These are phyloP conservation scores for Fraxinus pennsylvanica DNA, from an alignment of 257 asterid genomes.

Conservation along the genomic window DNA sequence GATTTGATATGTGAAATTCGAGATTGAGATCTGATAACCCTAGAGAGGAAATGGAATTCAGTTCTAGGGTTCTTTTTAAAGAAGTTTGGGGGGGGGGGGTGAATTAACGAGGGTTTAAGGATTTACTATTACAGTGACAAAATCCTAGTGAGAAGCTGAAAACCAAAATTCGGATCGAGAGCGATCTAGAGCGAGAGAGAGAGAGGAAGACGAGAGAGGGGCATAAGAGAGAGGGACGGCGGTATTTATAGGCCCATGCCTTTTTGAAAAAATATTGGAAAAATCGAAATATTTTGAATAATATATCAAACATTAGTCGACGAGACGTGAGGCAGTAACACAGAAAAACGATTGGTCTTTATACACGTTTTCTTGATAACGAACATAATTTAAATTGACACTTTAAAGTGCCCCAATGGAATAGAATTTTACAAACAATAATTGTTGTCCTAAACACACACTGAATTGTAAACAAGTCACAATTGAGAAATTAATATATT, in stretches of 20 bases:
- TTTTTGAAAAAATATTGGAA: background rate
- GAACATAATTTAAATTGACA: too few relatives aligned
- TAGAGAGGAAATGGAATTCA: conserved; percentile 32
- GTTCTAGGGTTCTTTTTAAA: conserved; percentile 37
- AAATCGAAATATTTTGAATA: too few relatives aligned
- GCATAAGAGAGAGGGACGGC: background rate
- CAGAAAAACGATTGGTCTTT: too few relatives aligned
- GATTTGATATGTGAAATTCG: conserved; percentile 12
- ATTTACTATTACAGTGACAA: conserved; percentile 28
- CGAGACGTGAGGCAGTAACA: too few relatives aligned
- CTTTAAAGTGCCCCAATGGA: too few relatives aligned
- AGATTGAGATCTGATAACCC: conserved; percentile 35
- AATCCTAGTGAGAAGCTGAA: conserved; percentile 38
- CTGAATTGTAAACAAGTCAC: too few relatives aligned
- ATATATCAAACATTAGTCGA: too few relatives aligned
- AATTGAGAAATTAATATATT: too few relatives aligned
- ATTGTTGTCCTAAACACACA: too few relatives aligned
- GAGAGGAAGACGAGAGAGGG: background rate
- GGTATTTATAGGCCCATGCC: conserved; percentile 30
- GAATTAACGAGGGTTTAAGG: conserved; percentile 28
- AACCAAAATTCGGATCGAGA: conserved; percentile 30
- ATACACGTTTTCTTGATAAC: too few relatives aligned
- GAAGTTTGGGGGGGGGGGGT: conserved; percentile 23
- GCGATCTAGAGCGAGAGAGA: background rate
- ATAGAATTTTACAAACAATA: too few relatives aligned